These are phyloP conservation scores for Calonectria fujianensis DNA, from an alignment of 2,329 filamentous ascomycete species.

Conservation along the genomic window DNA sequence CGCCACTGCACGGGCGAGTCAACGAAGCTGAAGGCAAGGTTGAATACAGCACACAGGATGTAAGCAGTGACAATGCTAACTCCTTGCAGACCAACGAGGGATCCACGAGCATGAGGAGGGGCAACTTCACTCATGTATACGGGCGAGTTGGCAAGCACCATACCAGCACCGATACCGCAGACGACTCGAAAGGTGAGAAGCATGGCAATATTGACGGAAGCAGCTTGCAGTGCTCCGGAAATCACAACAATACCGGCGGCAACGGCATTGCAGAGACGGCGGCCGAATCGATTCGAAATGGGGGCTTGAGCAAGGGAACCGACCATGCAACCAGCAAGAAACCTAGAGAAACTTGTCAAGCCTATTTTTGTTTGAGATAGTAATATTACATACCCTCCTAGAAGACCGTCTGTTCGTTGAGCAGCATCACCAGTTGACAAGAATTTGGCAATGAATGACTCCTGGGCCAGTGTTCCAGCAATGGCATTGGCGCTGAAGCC, in stretches of 20 bases:
- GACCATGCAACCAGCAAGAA: constrained; percentile 43
- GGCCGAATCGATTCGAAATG: constrained; percentile 43
- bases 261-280: constrained; percentile 39
- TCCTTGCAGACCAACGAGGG: constrained; percentile 60
- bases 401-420: constrained; percentile 37
- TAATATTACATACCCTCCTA: constrained; percentile 25
- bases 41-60: constrained; percentile 56
- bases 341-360: constrained; percentile 24
- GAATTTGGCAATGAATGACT: constrained; percentile 46
- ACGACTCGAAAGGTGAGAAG: constrained; percentile 39
- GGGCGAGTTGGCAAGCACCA: constrained; percentile 61
- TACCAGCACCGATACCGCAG: constrained; percentile 59
- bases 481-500: constrained; percentile 47
- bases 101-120: constrained; percentile 59
- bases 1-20: constrained; percentile 48
- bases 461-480: constrained; percentile 45
- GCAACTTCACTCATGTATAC: constrained; percentile 61
- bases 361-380: neutral
- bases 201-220: constrained; percentile 40
- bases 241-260: constrained; percentile 40
- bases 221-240: constrained; percentile 40
- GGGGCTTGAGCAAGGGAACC: constrained; percentile 44
- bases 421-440: constrained; percentile 36
- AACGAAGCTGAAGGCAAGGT: constrained; percentile 38
- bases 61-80: constrained; percentile 58